Base-by-base conservation (phyloP, 1,139 yeast genomes). In the Nematodospora anomalae region DNA sequence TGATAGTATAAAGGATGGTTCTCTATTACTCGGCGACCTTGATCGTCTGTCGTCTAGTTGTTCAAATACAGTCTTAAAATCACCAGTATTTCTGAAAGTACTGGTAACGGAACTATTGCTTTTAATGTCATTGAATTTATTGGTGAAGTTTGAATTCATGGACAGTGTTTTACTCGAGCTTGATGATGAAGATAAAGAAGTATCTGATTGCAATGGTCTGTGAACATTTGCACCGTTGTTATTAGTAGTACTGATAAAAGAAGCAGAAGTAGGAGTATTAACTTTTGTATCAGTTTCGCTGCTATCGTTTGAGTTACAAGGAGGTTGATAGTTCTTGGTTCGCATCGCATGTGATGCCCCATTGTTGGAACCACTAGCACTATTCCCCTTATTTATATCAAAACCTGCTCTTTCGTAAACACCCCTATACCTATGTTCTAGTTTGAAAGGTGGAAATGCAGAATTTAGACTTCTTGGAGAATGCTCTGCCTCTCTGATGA, bases 371-470 rank as follows among this genome's bases (percentile, higher is more conserved):
- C 15, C 21, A 23, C 15, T 21, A 11, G 22, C 4, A n/a, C 27
- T 30, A n/a, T 23, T 15, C 6, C 40, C 53, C 40, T 53, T 50
- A 45, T 66, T 66, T 23, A 77, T 76, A 30, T 79, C 84, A 47
- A 80, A 80, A 0, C 86, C 86, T 0, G 85, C 85, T 47, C 84
- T 58, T 54, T 80, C 85, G 46, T 79, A 73, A 4, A 79, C 85
- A 1, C 83, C 80, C 47, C 67, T 67, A 53, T 77, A 79, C 26
- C 76, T 60, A 35, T 71, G 77, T 31, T 73, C 74, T 2, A 74
- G 66, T 43, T 76, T 77, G 46, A 80, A 60, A 0, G 80, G 76
- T n/a, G 86, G 86, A 46, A 80, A 80, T 1, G 85, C 71, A 23
- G 72, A 61, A 39, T 67, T 69, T 40, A 58, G 58, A 29, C 60